These are phyloP conservation scores for Ceratobasidium sp. DNA, from an alignment of 1,284 basidiomycete species.

Conservation along the genomic window DNA sequence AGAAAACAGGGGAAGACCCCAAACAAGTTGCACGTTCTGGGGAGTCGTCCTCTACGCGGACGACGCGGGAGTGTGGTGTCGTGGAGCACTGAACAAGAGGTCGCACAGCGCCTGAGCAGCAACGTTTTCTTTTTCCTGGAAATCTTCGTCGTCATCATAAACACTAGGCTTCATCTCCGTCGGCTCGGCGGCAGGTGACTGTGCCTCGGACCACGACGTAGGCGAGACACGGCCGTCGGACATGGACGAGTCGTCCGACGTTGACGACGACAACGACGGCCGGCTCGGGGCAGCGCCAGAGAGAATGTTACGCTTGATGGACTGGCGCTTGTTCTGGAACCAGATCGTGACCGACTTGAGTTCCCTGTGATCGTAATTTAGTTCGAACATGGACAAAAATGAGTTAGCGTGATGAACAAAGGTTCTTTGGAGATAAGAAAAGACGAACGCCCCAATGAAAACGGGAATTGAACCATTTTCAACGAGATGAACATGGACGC, in stretches of 20 bases:
- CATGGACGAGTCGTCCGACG: constrained; percentile 33
- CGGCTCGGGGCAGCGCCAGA: constrained; percentile 12
- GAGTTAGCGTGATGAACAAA: constrained; percentile 33
- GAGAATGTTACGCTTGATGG: constrained; percentile 49
- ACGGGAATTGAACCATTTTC: constrained; percentile 50
- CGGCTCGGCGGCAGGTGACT: neutral
- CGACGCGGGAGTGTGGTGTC: constrained; percentile 13
- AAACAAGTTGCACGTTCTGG: neutral
- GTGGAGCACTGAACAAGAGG: constrained; percentile 32
- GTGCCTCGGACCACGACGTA: constrained; percentile 13
- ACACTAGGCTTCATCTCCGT: constrained; percentile 9
- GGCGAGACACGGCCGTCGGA: constrained; percentile 29
- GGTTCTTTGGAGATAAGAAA: constrained; percentile 1
- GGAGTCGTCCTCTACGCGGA: neutral
- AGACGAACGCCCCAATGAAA: constrained; percentile 55
- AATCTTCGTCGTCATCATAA: constrained; percentile 24
- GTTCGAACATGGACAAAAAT: constrained; percentile 26
- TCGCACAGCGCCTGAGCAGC: constrained; percentile 34
- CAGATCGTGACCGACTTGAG: constrained; percentile 79
- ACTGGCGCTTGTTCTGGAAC: constrained; percentile 84
- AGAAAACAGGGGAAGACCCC: constrained; percentile 14
- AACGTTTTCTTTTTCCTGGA: constrained; percentile 28
- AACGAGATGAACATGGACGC: constrained; percentile 19
- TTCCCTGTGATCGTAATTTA: constrained; percentile 58
- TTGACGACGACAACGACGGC: constrained; percentile 12